These are phyloP conservation scores for Mycena filopes DNA, from an alignment of 768 basidiomycete genomes.

Conservation along the genomic window DNA sequence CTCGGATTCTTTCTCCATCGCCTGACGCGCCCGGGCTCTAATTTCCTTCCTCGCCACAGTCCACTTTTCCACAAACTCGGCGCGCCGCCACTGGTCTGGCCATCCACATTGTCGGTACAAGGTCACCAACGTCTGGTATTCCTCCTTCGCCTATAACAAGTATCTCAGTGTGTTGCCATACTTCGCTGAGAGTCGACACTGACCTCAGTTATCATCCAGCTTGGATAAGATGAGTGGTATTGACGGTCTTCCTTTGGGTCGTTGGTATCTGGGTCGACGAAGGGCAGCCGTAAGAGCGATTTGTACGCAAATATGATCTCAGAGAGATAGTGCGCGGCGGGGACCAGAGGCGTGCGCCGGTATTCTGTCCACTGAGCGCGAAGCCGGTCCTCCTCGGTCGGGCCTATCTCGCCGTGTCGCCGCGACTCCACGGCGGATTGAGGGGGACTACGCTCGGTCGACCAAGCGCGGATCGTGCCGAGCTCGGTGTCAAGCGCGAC, in stretches of 20 bases:
- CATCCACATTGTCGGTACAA: slow-evolving; percentile 26
- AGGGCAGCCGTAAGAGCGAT: slow-evolving; percentile 20
- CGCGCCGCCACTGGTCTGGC: slow-evolving; percentile 23
- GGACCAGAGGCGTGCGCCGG: slow-evolving; percentile 19
- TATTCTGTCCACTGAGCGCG: slow-evolving; percentile 5
- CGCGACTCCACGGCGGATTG: slow-evolving; percentile 11
- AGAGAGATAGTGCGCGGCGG: slow-evolving; percentile 15
- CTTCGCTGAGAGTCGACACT: background rate
- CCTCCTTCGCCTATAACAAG: background rate
- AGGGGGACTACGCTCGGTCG: background rate
- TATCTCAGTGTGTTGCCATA: background rate
- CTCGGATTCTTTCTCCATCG: background rate
- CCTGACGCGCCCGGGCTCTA: background rate
- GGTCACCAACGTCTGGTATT: background rate
- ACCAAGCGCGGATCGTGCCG: slow-evolving; percentile 21
- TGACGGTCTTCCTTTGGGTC: slow-evolving; percentile 8
- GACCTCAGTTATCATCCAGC: background rate
- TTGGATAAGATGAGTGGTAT: background rate
- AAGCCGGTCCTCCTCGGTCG: background rate
- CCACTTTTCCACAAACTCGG: slow-evolving; percentile 16
- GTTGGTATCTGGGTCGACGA: background rate
- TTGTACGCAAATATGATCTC: slow-evolving; percentile 23
- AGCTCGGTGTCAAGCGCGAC: slow-evolving; percentile 28
- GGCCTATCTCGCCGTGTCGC: slow-evolving; percentile 8
- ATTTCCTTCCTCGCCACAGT: background rate